Evolutionary conservation across 305 asterid genomes (phyloP).

Genomic region (Ruellia speciosa): DNA sequence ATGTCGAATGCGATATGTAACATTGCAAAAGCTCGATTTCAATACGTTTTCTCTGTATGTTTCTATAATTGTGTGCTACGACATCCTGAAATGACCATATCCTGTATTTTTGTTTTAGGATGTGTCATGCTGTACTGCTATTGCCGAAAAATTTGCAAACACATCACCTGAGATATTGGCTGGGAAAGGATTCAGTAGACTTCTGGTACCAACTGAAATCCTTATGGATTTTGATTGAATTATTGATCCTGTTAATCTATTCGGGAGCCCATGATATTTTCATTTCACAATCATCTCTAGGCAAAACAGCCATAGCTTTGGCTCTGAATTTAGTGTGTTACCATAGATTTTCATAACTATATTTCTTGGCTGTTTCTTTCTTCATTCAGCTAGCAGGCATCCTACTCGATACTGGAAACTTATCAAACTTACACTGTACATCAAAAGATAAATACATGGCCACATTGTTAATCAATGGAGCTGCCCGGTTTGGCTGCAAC

Average conservation of each 20-base stretch:
- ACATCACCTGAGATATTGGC: constrained; percentile 61
- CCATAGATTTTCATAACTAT: not conserved
- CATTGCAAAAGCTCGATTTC: too few species aligned
- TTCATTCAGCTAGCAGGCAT: constrained; percentile 64
- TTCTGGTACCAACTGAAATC: constrained; percentile 43
- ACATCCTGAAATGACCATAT: not conserved
- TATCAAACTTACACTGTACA: constrained; percentile 41
- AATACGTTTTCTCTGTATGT: not conserved
- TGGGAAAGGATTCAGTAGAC: constrained; percentile 70
- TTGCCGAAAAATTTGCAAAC: constrained; percentile 52
- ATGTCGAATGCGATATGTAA: too few species aligned
- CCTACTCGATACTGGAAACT: constrained; percentile 66
- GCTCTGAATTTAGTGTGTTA: too few species aligned
- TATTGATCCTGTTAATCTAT: not conserved
- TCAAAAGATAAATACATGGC: constrained; percentile 72
- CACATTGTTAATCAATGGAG: constrained; percentile 70
- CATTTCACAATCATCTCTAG: not conserved
- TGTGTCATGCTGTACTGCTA: constrained; percentile 58
- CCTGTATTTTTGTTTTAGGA: constrained; percentile 40
- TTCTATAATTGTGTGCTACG: not conserved
- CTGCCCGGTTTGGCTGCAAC: constrained; percentile 71
- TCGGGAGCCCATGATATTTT: not conserved
- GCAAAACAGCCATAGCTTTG: too few species aligned
- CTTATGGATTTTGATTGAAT: not conserved
- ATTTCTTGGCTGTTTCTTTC: not conserved